phyloP scores from a whole-genome alignment of 106 monocot species.

The Gastrodia elata region DNA sequence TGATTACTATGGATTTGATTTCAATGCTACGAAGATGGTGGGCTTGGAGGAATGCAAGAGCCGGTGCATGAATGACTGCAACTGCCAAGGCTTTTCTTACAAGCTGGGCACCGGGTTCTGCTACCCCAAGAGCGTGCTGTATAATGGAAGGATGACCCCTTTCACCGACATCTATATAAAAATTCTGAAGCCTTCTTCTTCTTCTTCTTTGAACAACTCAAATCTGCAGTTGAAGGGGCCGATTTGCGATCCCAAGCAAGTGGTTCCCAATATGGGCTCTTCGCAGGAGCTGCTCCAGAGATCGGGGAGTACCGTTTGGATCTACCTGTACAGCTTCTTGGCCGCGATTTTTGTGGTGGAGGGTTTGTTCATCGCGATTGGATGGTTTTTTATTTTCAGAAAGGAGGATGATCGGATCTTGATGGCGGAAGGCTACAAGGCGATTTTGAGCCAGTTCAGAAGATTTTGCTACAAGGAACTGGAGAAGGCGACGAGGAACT shows the following conservation, averaged over 20 bases:
- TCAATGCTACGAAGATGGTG: not conserved
- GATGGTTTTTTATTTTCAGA: constrained; percentile 50
- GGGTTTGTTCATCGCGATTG: constrained; percentile 21
- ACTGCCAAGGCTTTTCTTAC: constrained; percentile 40
- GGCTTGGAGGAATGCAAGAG: constrained; percentile 29
- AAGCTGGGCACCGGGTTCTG: constrained; percentile 22
- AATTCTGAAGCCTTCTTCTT: not conserved
- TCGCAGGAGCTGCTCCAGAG: not conserved
- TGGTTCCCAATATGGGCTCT: not conserved
- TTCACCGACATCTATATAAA: constrained; percentile 34
- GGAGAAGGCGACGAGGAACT: constrained; percentile 30
- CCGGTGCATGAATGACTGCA: constrained; percentile 22
- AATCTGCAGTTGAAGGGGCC: not conserved
- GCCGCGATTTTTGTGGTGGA: constrained; percentile 33
- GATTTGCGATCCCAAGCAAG: constrained; percentile 13
- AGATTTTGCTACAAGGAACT: constrained; percentile 48
- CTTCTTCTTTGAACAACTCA: not conserved
- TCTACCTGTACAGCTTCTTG: constrained; percentile 30
- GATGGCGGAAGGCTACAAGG: constrained; percentile 39
- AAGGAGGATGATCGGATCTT: constrained; percentile 2
- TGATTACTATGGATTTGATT: constrained; percentile 54
- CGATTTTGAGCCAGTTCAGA: constrained; percentile 43
- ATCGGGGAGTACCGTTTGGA: constrained; percentile 8
- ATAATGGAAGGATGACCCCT: constrained; percentile 31
- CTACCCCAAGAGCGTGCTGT: constrained; percentile 28